Conservation (phyloP, 2,329 filamentous ascomycete genomes). For the Mollisia scopiformis region DNA sequence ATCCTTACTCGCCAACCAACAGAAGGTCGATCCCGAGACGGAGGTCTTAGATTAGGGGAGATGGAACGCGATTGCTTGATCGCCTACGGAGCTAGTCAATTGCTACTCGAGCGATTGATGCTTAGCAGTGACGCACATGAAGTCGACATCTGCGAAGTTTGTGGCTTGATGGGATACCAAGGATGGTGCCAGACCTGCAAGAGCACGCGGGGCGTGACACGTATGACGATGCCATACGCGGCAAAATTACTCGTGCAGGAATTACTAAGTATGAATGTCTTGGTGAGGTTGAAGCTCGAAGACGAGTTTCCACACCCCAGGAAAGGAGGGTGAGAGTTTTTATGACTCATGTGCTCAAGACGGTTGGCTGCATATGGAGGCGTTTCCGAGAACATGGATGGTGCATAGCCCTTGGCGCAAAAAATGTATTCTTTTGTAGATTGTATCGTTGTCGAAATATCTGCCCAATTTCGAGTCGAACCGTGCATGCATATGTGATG, state of each 20-base stretch:
- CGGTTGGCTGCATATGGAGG: neutral
- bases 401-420: slow-evolving; percentile 16
- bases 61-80: slow-evolving; percentile 99
- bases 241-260: slow-evolving; percentile 96
- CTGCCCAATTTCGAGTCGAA: too few species aligned
- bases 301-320: slow-evolving; percentile 78
- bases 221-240: slow-evolving; percentile 97
- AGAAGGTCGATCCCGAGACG: slow-evolving; percentile 89
- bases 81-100: slow-evolving; percentile 91
- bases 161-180: slow-evolving; percentile 93
- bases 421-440: too few species aligned
- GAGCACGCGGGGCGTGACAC: slow-evolving; percentile 79
- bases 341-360: slow-evolving; percentile 1
- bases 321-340: slow-evolving; percentile 1
- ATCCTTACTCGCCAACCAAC: slow-evolving; percentile 95
- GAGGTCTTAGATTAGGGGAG: slow-evolving; percentile 90
- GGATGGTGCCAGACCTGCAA: slow-evolving; percentile 95
- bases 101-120: slow-evolving; percentile 93
- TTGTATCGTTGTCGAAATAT: too few species aligned
- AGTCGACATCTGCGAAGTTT: slow-evolving; percentile 92
- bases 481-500: too few species aligned
- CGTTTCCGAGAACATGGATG: neutral
- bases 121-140: slow-evolving; percentile 87
- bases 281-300: slow-evolving; percentile 84
- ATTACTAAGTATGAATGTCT: slow-evolving; percentile 98